Evolutionary conservation across 2,329 filamentous ascomycete genomes (phyloP).

Genomic region (Ciborinia camelliae): DNA sequence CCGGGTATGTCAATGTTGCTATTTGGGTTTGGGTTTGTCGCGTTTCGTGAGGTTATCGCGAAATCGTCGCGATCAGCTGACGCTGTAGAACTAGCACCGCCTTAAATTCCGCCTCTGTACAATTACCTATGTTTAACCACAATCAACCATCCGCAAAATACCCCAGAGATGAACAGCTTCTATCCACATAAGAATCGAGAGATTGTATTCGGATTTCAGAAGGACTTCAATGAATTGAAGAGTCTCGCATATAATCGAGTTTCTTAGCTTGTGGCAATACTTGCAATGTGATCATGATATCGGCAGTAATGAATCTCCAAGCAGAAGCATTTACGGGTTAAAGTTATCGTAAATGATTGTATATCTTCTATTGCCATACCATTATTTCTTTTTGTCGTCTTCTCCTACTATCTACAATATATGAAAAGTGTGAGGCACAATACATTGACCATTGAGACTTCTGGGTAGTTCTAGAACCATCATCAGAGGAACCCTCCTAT

Average conservation of each 20-base stretch:
- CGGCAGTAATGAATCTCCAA: neutral
- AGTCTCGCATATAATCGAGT: neutral
- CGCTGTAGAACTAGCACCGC: neutral
- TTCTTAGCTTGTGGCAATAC: neutral
- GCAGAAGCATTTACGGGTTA: neutral
- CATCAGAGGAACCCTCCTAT: neutral
- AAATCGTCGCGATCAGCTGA: constrained; percentile 18
- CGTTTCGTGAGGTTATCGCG: neutral
- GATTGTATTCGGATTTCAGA: neutral
- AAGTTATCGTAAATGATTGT: neutral
- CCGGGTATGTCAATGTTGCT: neutral
- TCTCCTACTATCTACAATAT: neutral
- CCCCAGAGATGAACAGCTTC: neutral
- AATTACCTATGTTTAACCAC: neutral
- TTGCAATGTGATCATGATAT: neutral
- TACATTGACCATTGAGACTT: neutral
- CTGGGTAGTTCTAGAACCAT: neutral
- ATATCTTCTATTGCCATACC: neutral
- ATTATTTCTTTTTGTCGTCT: neutral
- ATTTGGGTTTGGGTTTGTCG: neutral
- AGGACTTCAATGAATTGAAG: neutral
- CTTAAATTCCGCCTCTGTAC: neutral
- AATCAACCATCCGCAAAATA: neutral
- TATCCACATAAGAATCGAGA: neutral
- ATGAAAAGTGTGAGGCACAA: neutral